Evolutionary conservation across 2,329 filamentous ascomycete species (phyloP), one percentile per base, ranked within the genome.

Genomic region (Aotearoamyces nothofagi): DNA sequence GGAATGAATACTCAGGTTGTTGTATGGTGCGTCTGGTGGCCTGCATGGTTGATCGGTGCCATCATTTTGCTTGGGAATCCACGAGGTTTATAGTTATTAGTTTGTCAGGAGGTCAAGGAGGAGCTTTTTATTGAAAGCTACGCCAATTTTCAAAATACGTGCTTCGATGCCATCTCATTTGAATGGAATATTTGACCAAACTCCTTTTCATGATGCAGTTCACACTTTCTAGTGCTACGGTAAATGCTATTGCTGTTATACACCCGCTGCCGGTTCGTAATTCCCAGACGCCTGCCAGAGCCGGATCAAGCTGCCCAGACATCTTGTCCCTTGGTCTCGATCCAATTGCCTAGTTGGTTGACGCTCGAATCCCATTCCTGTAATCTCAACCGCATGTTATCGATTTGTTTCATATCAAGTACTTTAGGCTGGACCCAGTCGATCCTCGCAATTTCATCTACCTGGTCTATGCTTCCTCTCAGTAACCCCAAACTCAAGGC

Each of bases 371-470:
- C 86, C 90, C 90, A 98, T 47, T 98, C 87, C 51, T 78, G 76
- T 49, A 98, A 58, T 44, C 90, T 66, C 49, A 72, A 66, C 46
- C 82, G 72, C 87, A 98, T 94, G 47, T 76, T 81, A 46, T 79
- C 81, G 44, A 98, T 93, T 62, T 96, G 90, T 55, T 73, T 75
- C 73, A 86, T 83, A 54, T 96, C 90, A 41, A 98, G 60, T 17
- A 98, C 86, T 68, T 96, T 96, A 13, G 90, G 90, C 60, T 98
- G 90, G 34, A 98, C 90, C 90, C 90, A 98, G 47, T 87, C 87
- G 56, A 98, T 94, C 51, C 86, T 74, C 24, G 90, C 90, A 41
- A 96, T 74, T 55, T 86, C 78, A 26, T 83, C 83, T 17, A 98
- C 90, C 59, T 98, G 87, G 53, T 98, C 90, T 45, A 98, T 96